Evolutionary conservation across 2,329 filamentous ascomycete genomes (phyloP).

Genomic region (Calonectria crousiana): DNA sequence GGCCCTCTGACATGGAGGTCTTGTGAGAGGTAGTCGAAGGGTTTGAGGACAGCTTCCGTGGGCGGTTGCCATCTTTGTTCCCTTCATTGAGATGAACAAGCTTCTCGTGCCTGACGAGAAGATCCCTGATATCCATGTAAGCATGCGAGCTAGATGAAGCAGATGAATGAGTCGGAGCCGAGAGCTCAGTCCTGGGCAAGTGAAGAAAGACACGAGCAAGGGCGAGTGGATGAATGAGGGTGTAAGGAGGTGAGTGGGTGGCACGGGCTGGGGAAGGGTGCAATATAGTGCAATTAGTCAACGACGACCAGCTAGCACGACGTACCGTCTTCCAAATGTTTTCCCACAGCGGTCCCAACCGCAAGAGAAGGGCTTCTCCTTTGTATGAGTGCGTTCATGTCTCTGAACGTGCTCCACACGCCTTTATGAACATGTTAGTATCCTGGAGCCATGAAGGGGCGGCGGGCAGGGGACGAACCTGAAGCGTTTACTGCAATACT

Average conservation of each 20-base stretch:
- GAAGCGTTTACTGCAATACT: constrained; percentile 73
- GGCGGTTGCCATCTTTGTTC: constrained; percentile 64
- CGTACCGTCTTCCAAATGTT: constrained; percentile 72
- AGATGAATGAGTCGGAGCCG: background rate
- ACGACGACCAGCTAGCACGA: constrained; percentile 36
- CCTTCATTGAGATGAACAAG: constrained; percentile 73
- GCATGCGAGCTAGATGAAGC: constrained; percentile 41
- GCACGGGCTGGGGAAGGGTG: constrained; percentile 33
- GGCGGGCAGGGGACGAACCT: constrained; percentile 58
- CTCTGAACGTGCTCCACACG: constrained; percentile 74
- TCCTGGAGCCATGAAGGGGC: constrained; percentile 30
- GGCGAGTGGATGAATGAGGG: constrained; percentile 1
- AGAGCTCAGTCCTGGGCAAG: background rate
- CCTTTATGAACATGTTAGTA: constrained; percentile 48
- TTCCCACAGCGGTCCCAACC: constrained; percentile 71
- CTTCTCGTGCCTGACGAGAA: constrained; percentile 74
- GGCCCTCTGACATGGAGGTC: constrained; percentile 61
- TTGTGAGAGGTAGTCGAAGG: constrained; percentile 56
- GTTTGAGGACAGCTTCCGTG: constrained; percentile 65
- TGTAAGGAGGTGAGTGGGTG: constrained; percentile 22
- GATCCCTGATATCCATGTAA: constrained; percentile 75
- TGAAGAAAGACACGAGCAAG: background rate
- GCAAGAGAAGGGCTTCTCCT: constrained; percentile 74
- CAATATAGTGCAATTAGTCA: constrained; percentile 35
- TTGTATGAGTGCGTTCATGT: constrained; percentile 74